Evolutionary conservation across 192 early-diverging fungal species (phyloP), one percentile per base, ranked within the genome.

Genomic region (Umbelopsis sp.): DNA sequence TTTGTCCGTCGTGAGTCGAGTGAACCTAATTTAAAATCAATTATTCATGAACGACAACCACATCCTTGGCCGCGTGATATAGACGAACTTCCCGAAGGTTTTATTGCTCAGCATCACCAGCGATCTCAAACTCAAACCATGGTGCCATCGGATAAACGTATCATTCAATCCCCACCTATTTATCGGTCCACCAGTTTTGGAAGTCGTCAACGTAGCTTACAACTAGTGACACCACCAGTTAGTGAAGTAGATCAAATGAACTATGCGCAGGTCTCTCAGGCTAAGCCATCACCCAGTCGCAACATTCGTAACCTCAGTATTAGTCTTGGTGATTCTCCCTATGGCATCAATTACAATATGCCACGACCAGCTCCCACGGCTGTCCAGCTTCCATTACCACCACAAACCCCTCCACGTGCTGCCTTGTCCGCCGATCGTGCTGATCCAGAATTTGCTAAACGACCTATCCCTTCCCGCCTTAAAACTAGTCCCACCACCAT

Each of bases 101-200:
- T 41, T 34, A 31, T 51, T 36, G 22, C 68, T 62, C 31, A 49
- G 29, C 10, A 73, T 68, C 26, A 72, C 65, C 47, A 71, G 66
- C 49, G 71, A 72, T 54, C 72, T 69, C 50, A 71, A 69, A 70
- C 47, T n/a, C 26, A 32, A 31, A 20, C 29, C 29, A 44, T 22
- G 3, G 20, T 44, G 8, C 44, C 34, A 24, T 29, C 47, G 16
- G 59, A 68, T 26, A 51, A 38, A 20, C 43, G 47, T 16, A 45
- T 56, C 31, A 45, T 69, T 16, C 47, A 65, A 32, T 62, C 70
- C 24, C 59, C 70, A 45, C 76, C 76, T n/a, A 47, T 73, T 14
- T 72, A 77, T 52, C 45, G 76, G 24, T 53, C 71, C 26, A 68
- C 68, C 17, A 69, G 54, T 20, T 68, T 72, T 21, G 73, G 73